Evolutionary conservation across 805 yeast genomes (phyloP), one percentile per base, ranked within the genome.

Genomic region (Cyberlindnera bimundalis): DNA sequence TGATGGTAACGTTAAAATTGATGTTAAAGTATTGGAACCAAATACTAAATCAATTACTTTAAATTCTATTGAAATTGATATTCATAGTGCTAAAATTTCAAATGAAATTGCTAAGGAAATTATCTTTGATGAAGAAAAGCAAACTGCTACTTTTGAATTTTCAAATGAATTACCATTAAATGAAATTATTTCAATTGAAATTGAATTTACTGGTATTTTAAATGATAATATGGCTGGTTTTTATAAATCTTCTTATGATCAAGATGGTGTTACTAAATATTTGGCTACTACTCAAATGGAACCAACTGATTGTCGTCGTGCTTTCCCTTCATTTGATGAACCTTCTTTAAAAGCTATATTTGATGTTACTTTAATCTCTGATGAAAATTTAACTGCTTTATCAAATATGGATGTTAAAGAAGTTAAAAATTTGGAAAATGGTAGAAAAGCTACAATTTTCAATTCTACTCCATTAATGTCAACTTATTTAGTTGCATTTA

Each of bases 271-370:
- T 44, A 79, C 78, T 29, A 81, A 79, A 56, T 81, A 81, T 60
- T 71, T 84, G 73, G 86, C 88, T 32, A 81, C 90, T 33, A 84
- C 95, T 33, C 95, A 85, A 64, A 81, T 85, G 78, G 95, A 85
- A 66, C 81, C 95, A 18, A 82, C 91, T 16, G 93, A 85, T 58
- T 86, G 91, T 52, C 78, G 95, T 55, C 74, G 88, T 55, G 93
- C 93, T 9, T 85, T 85, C 72, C 95, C 95, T 25, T 84, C 84
- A 58, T 83, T 81, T 55, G 95, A 85, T 62, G 93, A 84, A 60
- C 95, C 95, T 17, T 78, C 84, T 42, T 71, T 82, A 45, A 85
- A 85, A 66, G 87, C 93, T 18, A 70, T 78, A 37, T 85, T 81
- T 55, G 81, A 78, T 42, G 68, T 85, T 43, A 66, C 79, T 28